Evolutionary conservation across 495 filamentous ascomycete species (phyloP).

Genomic region (Rhypophila decipiens): DNA sequence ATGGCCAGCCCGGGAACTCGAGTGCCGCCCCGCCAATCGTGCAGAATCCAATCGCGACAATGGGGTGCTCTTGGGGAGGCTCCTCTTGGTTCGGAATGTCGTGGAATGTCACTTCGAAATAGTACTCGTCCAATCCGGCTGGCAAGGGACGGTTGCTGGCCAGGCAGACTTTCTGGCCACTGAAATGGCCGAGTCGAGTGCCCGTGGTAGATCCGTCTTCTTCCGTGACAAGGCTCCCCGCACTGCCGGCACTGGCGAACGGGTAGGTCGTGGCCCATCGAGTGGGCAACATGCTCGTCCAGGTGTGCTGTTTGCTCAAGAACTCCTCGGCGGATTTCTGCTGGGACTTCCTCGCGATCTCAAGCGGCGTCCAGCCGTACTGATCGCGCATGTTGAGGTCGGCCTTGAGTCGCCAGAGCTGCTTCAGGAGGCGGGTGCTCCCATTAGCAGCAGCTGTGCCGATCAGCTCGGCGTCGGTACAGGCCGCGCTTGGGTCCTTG

Average conservation of each 20-base stretch:
- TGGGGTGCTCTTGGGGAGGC: not conserved
- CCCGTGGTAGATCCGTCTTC: too few relatives aligned
- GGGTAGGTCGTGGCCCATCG: not conserved
- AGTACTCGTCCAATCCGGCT: not conserved
- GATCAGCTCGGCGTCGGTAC: constrained; percentile 10
- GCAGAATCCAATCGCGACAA: not conserved
- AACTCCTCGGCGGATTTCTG: not conserved
- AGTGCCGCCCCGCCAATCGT: not conserved
- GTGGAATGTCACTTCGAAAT: not conserved
- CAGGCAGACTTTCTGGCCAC: not conserved
- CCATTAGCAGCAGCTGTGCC: constrained; percentile 17
- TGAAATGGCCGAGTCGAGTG: too few relatives aligned
- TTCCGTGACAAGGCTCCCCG: not conserved
- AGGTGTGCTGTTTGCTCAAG: too few relatives aligned
- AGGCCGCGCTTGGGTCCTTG: constrained; percentile 1
- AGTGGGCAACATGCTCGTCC: not conserved
- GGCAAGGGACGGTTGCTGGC: not conserved
- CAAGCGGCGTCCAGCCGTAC: constrained; percentile 20
- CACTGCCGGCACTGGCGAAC: not conserved
- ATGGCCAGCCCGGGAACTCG: not conserved
- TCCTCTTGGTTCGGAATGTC: not conserved
- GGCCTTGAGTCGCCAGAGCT: constrained; percentile 7
- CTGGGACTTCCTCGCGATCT: constrained; percentile 10
- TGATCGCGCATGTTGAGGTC: constrained; percentile 12
- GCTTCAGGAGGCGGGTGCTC: constrained; percentile 6